A percentile compares a stretch with the other conserved stretches of the same genome.
phyloP scores from a whole-genome alignment of 179 eudicot species.

The Heliamphora pulchella region DNA sequence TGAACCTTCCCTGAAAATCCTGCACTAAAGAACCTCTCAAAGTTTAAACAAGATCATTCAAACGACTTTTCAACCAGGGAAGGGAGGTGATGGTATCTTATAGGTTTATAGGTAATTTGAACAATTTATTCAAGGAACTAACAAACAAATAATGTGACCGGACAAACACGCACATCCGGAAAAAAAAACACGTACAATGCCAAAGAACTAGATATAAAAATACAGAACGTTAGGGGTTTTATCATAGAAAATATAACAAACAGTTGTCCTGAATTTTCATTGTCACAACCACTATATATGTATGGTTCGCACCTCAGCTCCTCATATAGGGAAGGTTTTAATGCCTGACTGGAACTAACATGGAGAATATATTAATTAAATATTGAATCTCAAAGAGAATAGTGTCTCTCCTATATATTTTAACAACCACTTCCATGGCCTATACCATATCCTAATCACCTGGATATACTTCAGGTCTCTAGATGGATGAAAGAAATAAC shows the following conservation, averaged over 20 bases:
- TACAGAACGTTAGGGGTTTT: neutral
- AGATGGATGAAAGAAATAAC: neutral
- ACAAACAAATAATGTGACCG: constrained; percentile 1
- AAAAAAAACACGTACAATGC: neutral
- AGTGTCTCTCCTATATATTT: neutral
- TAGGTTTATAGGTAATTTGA: neutral
- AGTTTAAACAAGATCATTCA: constrained; percentile 2
- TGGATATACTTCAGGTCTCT: neutral
- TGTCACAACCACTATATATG: neutral
- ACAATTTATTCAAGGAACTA: neutral
- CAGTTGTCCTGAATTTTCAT: neutral
- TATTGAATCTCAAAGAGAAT: constrained; percentile 5
- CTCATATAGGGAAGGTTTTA: neutral
- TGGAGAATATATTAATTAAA: neutral
- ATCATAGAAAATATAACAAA: neutral
- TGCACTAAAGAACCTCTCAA: neutral
- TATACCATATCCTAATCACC: neutral
- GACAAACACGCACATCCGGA: neutral
- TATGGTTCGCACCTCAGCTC: neutral
- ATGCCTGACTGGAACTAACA: neutral
- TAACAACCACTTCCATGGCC: neutral
- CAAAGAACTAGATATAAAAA: neutral
- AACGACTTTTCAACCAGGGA: neutral
- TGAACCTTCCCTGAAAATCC: constrained; percentile 17
- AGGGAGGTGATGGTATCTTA: neutral